Conservation (phyloP, 148 eudicot genomes). For the Suaeda aralocaspica region DNA sequence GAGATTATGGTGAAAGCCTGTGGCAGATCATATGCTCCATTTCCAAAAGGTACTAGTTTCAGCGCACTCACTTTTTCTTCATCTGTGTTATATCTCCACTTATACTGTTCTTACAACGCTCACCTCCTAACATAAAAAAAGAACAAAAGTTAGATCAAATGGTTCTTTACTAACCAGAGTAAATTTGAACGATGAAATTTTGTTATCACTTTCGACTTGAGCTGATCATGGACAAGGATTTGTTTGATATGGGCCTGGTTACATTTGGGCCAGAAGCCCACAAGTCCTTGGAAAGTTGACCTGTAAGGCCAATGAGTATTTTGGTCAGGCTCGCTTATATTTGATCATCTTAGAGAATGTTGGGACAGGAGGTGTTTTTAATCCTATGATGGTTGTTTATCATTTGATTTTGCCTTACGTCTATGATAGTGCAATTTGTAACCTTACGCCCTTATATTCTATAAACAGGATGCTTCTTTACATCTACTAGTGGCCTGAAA, state of each 20-base stretch:
- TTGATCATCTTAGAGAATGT: background rate
- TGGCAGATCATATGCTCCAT: slow-evolving; percentile 41
- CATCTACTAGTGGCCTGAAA: slow-evolving; percentile 64
- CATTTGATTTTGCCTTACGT: background rate
- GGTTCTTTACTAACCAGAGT: too few species aligned
- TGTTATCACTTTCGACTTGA: background rate
- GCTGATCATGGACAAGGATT: background rate
- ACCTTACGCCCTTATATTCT: background rate
- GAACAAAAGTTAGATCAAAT: background rate
- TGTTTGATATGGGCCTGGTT: background rate
- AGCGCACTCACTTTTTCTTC: background rate
- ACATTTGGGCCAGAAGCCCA: background rate
- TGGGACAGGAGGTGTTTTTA: too few species aligned
- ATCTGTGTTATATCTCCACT: background rate
- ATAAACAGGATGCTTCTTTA: slow-evolving; percentile 70
- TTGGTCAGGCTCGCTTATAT: too few species aligned
- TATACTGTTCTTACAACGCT: background rate
- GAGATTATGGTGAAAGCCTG: slow-evolving; percentile 55
- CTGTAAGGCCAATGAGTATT: too few species aligned
- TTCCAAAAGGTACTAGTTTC: slow-evolving; percentile 33
- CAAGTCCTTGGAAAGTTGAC: background rate
- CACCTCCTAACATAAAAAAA: background rate
- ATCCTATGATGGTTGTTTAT: too few species aligned
- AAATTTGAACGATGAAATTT: too few species aligned
- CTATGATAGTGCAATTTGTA: background rate